Conservation (phyloP, 352 stramenopile species). For the Phytopythium delawarense region DNA sequence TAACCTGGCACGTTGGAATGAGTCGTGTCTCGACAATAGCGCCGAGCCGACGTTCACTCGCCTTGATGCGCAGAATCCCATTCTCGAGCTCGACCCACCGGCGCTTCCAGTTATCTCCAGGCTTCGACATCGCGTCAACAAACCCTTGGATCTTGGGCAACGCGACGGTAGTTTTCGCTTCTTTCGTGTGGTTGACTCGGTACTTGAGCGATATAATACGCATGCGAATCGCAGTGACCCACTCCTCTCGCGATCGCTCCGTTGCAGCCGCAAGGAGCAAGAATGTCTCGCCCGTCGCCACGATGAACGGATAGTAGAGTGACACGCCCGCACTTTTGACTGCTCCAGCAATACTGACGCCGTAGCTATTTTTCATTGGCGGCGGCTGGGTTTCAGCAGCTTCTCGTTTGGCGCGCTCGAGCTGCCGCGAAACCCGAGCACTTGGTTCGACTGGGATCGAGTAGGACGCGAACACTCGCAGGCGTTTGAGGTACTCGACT, state of each 20-base stretch:
- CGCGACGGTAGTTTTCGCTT: neutral
- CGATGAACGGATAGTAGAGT: slow-evolving; percentile 48
- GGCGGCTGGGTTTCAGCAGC: neutral
- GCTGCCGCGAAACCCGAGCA: neutral
- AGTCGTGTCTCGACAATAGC: slow-evolving; percentile 49
- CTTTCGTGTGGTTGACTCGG: slow-evolving; percentile 27
- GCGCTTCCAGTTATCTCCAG: slow-evolving; percentile 44
- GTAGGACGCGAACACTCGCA: slow-evolving; percentile 31
- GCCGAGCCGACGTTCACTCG: slow-evolving; percentile 46
- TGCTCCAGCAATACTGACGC: neutral
- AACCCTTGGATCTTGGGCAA: slow-evolving; percentile 43
- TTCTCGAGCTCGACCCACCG: slow-evolving; percentile 63
- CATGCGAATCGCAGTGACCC: slow-evolving; percentile 57
- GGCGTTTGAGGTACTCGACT: slow-evolving; percentile 44
- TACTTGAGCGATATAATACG: slow-evolving; percentile 69
- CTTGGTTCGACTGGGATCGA: slow-evolving; percentile 30
- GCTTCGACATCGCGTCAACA: slow-evolving; percentile 51
- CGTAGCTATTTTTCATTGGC: neutral
- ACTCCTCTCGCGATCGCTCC: slow-evolving; percentile 47
- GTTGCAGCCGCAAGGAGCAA: slow-evolving; percentile 40
- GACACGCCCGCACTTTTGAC: slow-evolving; percentile 7
- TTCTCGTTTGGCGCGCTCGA: slow-evolving; percentile 17
- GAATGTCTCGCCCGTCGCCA: slow-evolving; percentile 51
- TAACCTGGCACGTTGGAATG: slow-evolving; percentile 42
- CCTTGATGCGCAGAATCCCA: slow-evolving; percentile 62